A percentile compares a stretch with the other conserved stretches of the same genome.
Conservation (phyloP, 257 asterid species). For the Solanum chmielewskii region DNA sequence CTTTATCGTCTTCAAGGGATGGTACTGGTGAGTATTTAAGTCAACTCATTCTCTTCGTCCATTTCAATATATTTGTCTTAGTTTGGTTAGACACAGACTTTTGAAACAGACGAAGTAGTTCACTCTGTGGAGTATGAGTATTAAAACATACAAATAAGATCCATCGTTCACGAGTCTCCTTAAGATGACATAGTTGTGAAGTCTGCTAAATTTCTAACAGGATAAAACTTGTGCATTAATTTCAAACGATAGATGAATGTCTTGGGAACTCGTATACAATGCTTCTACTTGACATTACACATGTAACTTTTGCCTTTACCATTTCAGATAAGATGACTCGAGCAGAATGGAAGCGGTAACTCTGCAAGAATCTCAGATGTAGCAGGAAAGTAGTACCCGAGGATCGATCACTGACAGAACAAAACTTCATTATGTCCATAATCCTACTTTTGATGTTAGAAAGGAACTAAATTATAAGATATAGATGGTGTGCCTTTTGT, state of each 20-base stretch:
- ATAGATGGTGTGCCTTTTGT: neutral
- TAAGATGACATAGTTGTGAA: no score
- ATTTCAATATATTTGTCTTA: neutral
- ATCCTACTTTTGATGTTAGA: neutral
- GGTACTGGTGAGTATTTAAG: constrained; percentile 5
- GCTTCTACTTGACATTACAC: neutral
- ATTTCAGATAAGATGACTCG: constrained; percentile 19
- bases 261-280: neutral
- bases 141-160: neutral
- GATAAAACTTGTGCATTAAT: no score
- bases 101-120: neutral
- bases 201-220: neutral
- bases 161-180: neutral
- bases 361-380: neutral
- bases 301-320: neutral
- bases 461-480: neutral
- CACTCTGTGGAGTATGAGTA: neutral
- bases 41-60: neutral
- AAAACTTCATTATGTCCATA: constrained; percentile 5
- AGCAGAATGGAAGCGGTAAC: constrained; percentile 25
- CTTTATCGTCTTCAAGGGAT: constrained; percentile 41
- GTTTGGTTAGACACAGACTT: neutral
- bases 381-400: neutral
- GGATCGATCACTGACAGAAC: neutral
- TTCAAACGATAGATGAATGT: neutral